A percentile compares a stretch with the other conserved stretches of the same genome.
These are phyloP conservation scores for Rhodotorula diobovata DNA, from an alignment of 768 basidiomycete genomes.

Conservation along the genomic window DNA sequence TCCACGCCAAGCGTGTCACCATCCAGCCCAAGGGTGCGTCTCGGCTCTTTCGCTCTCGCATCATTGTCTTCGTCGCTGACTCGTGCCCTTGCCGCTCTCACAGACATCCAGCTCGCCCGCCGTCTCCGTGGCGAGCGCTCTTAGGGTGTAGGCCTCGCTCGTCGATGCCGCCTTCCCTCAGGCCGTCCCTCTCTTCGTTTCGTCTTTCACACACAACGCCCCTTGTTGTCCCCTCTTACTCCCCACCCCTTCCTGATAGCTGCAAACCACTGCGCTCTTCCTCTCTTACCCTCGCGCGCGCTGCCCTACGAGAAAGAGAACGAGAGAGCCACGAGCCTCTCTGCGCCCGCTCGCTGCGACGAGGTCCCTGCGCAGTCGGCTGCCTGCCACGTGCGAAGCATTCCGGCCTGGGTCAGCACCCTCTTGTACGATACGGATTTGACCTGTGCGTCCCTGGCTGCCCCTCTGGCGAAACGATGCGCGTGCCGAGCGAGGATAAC, in stretches of 20 bases:
- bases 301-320: too few species aligned
- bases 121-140: slow-evolving; percentile 51
- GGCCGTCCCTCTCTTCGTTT: background rate
- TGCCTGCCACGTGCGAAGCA: too few species aligned
- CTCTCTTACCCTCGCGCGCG: too few species aligned
- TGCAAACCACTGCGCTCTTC: background rate
- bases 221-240: background rate
- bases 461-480: too few species aligned
- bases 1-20: slow-evolving; percentile 61
- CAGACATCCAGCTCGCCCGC: slow-evolving; percentile 53
- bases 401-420: too few species aligned
- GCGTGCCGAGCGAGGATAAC: too few species aligned
- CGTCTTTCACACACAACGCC: background rate
- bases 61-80: background rate
- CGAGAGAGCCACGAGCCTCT: too few species aligned
- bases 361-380: too few species aligned
- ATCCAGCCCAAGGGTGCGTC: slow-evolving; percentile 56
- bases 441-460: too few species aligned
- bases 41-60: background rate
- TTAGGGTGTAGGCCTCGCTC: background rate
- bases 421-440: too few species aligned
- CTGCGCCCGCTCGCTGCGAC: too few species aligned
- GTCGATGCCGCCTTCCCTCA: background rate
- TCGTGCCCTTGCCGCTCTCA: background rate
- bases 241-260: background rate